A percentile compares a stretch with the other conserved stretches of the same genome.
These are phyloP conservation scores for Crithidia brevicula DNA, from an alignment of 208 protist genomes.

Conservation along the genomic window DNA sequence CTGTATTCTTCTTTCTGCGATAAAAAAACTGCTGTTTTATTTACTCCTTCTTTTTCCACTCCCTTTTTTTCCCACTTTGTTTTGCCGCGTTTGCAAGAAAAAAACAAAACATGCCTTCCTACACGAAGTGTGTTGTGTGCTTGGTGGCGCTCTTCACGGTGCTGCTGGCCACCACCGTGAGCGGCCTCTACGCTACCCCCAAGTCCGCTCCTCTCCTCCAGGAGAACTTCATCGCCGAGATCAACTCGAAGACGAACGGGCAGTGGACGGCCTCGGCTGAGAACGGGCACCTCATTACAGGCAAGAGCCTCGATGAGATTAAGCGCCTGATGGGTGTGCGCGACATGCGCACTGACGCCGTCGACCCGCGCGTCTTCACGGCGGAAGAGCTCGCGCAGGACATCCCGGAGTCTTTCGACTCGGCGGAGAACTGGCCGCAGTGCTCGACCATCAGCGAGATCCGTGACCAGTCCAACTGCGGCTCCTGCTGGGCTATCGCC, in stretches of 20 bases:
- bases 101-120: conserved; percentile 11
- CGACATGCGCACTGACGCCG: conserved; percentile 27
- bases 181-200: conserved; percentile 27
- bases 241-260: conserved; percentile 53
- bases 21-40: conserved; percentile 1
- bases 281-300: conserved; percentile 44
- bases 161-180: conserved; percentile 33
- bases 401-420: conserved; percentile 68
- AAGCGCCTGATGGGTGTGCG: conserved; percentile 54
- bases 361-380: conserved; percentile 52
- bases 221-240: conserved; percentile 29
- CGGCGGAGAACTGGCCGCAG: conserved; percentile 60
- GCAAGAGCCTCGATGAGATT: conserved; percentile 43
- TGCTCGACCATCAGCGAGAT: conserved; percentile 73
- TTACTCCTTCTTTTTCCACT: conserved; percentile 15
- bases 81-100: no score
- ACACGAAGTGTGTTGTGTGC: conserved; percentile 24
- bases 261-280: conserved; percentile 57
- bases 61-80: conserved; percentile 11
- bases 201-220: conserved; percentile 25
- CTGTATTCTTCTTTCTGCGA: no score
- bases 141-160: conserved; percentile 28
- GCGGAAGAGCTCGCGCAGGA: conserved; percentile 39
- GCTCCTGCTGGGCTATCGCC: conserved; percentile 92
- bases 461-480: conserved; percentile 90